Conservation (phyloP, 192 early-diverging fungal genomes). For the Coemansia sp. region DNA sequence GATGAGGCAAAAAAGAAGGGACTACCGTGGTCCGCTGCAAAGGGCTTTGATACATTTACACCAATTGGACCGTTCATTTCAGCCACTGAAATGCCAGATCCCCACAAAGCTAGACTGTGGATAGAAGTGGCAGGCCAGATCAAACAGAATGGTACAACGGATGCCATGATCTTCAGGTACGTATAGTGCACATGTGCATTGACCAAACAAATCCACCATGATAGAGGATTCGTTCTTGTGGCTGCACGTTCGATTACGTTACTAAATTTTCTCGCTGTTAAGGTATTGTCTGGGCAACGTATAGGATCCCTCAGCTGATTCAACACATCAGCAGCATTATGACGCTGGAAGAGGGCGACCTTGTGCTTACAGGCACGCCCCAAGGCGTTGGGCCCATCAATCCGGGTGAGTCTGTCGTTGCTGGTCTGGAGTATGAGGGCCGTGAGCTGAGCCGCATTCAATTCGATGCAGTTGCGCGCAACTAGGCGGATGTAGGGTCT, state of each 20-base stretch:
- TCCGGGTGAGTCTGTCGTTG: conserved; percentile 76
- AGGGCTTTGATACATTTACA: conserved; percentile 95
- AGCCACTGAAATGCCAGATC: conserved; percentile 65
- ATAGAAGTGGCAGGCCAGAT: conserved; percentile 73
- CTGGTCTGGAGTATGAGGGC: conserved; percentile 59
- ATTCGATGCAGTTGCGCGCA: conserved; percentile 35
- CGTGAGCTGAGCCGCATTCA: conserved; percentile 45
- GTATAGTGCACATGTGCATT: background rate
- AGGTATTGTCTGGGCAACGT: background rate
- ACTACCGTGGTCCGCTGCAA: conserved; percentile 87
- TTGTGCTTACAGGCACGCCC: conserved; percentile 91
- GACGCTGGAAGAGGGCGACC: conserved; percentile 86
- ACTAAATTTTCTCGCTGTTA: background rate
- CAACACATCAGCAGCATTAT: conserved; percentile 81
- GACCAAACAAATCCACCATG: background rate
- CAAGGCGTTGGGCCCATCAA: conserved; percentile 80
- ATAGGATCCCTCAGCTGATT: conserved; percentile 76
- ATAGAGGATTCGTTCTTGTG: background rate
- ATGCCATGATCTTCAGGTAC: conserved; percentile 90
- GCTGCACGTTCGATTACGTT: background rate
- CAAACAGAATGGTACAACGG: conserved; percentile 82
- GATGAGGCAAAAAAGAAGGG: conserved; percentile 79
- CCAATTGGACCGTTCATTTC: conserved; percentile 86
- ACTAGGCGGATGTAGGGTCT: background rate
- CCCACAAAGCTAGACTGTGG: conserved; percentile 72